Evolutionary conservation across 1,284 basidiomycete genomes (phyloP).

Genomic region (Puccinia novopanici): DNA sequence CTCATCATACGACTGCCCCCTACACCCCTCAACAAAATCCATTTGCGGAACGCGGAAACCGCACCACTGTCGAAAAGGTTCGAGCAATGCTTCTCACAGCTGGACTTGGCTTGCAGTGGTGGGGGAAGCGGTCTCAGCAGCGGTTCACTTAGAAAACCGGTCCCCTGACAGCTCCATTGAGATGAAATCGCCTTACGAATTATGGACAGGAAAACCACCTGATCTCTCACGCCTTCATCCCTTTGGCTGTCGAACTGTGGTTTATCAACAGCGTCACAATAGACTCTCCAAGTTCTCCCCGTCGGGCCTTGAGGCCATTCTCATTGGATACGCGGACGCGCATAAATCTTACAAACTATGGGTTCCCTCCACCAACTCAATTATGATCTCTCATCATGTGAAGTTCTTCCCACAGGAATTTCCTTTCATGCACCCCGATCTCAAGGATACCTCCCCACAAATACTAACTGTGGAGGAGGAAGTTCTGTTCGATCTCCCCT

Average conservation of each 20-base stretch:
- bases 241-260: conserved; percentile 20
- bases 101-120: too few species aligned
- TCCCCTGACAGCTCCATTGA: conserved; percentile 9
- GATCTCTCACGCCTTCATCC: neutral
- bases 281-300: too few species aligned
- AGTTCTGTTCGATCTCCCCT: too few species aligned
- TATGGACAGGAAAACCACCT: neutral
- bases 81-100: too few species aligned
- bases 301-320: neutral
- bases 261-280: neutral
- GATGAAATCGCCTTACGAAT: neutral
- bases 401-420: neutral
- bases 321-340: neutral
- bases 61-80: too few species aligned
- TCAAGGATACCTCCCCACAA: too few species aligned
- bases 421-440: neutral
- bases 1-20: too few species aligned
- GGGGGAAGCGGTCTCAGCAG: conserved; percentile 19
- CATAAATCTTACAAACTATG: neutral
- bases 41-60: too few species aligned
- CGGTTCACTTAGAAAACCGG: neutral
- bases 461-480: too few species aligned
- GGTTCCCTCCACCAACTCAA: neutral
- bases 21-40: too few species aligned
- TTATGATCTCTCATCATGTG: neutral